These are phyloP conservation scores for Aegilops tauschii DNA, from an alignment of 176 grass and related monocot species.

Conservation along the genomic window DNA sequence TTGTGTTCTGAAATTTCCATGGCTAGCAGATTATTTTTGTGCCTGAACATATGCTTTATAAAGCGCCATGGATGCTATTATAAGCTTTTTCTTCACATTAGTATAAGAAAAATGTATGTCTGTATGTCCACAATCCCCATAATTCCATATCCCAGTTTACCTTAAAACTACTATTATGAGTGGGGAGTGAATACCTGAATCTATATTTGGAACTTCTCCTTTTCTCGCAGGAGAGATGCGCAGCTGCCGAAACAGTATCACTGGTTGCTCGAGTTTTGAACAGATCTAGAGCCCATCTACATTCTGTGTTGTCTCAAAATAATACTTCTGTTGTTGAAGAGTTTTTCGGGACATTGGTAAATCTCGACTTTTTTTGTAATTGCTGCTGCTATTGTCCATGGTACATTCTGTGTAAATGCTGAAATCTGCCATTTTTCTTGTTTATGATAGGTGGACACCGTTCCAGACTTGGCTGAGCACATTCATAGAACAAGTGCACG, in stretches of 20 bases:
- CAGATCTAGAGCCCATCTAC: conserved; percentile 82
- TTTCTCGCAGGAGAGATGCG: conserved; percentile 76
- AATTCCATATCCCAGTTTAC: conserved; percentile 15
- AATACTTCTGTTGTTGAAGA: conserved; percentile 77
- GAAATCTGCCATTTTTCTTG: conserved; percentile 12
- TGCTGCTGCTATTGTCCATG: conserved; percentile 4
- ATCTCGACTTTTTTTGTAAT: background rate
- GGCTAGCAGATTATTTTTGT: background rate
- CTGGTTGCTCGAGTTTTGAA: conserved; percentile 87
- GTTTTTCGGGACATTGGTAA: conserved; percentile 83
- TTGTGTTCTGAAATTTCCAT: background rate
- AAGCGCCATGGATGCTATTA: background rate
- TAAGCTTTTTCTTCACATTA: conserved; percentile 16
- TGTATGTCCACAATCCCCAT: background rate
- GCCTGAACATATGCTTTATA: background rate
- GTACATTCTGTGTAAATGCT: background rate
- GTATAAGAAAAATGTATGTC: background rate
- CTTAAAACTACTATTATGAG: background rate
- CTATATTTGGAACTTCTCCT: conserved; percentile 1
- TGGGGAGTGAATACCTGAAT: background rate
- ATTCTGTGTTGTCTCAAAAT: conserved; percentile 69
- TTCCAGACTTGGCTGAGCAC: conserved; percentile 84
- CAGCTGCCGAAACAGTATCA: conserved; percentile 85
- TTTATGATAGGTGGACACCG: conserved; percentile 82
- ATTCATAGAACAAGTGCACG: conserved; percentile 91